Base-by-base conservation (phyloP, 495 filamentous ascomycete species). In the Aspergillus carlsbadensis region DNA sequence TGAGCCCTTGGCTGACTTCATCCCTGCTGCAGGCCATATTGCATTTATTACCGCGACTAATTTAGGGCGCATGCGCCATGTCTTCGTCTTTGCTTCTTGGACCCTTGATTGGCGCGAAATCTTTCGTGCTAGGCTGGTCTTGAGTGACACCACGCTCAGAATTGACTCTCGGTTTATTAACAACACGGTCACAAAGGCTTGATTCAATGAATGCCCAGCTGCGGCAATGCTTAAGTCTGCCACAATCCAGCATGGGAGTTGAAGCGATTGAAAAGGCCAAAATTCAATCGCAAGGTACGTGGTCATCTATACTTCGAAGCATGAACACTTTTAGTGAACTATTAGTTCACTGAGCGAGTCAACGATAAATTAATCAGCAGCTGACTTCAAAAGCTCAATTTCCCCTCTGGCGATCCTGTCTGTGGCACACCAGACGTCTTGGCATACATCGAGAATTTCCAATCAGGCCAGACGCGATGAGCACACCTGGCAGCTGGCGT, bases 391-490 rank as follows among this genome's bases (percentile, higher is more conserved):
- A n/a, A n/a, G n/a, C n/a, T n/a, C n/a, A 17, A 10, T 15, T 35
- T 50, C 11, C 29, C 43, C 46, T 17, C 26, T 29, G 35, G 29
- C 17, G 14, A 50, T 29, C 46, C n/a, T 36, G 46, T 17, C n/a
- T 50, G 5, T 50, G 47, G 29, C 31, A 51, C 48, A 22, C 20
- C 29, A 35, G 21, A 8, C 33, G 8, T n/a, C 40, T 52, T 58
- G 39, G 56, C 47, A 26, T 13, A 34, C 36, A 52, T 52, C 56
- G 47, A 46, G 52, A 20, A 45, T 37, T 17, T 31, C 18, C 41
- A 47, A 39, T 22, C 15, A n/a, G 20, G 33, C 26, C 26, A 29
- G 26, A 8, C 26, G 26, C 26, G 26, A 29, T 29, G 26, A 8
- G 26, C 26, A 29, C 26, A 29, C 26, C 8, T 29, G 4, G 26